phyloP scores from a whole-genome alignment of 2,329 filamentous ascomycete genomes.

The Penicillium sp. region DNA sequence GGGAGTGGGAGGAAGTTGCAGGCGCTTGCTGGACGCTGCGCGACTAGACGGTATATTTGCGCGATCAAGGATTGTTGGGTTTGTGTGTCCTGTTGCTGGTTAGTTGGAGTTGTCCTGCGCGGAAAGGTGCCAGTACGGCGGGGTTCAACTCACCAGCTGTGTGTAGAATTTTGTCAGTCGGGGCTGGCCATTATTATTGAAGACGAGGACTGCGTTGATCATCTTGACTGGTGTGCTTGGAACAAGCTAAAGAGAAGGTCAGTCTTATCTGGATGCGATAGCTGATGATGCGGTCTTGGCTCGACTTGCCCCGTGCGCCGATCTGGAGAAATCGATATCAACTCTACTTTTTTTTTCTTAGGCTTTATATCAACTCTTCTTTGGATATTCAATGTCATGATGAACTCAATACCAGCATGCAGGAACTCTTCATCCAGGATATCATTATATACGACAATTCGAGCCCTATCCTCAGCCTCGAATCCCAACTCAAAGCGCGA shows the following conservation, averaged over 20 bases:
- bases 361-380: neutral
- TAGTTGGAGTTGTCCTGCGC: constrained; percentile 2
- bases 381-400: neutral
- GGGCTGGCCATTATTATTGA: constrained; percentile 97
- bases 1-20: constrained; percentile 93
- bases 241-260: neutral
- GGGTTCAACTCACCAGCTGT: constrained; percentile 65
- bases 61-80: constrained; percentile 95
- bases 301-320: constrained; percentile 19
- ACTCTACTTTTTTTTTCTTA: neutral
- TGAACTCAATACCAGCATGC: constrained; percentile 4
- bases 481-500: constrained; percentile 26
- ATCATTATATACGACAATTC: constrained; percentile 14
- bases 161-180: constrained; percentile 98
- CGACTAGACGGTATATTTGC: constrained; percentile 94
- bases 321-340: constrained; percentile 19
- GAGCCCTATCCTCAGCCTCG: constrained; percentile 3
- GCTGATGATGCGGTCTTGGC: constrained; percentile 11
- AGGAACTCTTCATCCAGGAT: constrained; percentile 2
- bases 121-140: neutral
- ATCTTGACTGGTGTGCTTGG: constrained; percentile 50
- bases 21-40: constrained; percentile 82
- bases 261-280: constrained; percentile 13
- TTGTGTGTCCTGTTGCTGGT: constrained; percentile 72
- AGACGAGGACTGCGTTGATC: constrained; percentile 98